Evolutionary conservation across 2,329 filamentous ascomycete genomes (phyloP), one percentile per base, ranked within the genome.

Genomic region (Tolypocladium nubicola): DNA sequence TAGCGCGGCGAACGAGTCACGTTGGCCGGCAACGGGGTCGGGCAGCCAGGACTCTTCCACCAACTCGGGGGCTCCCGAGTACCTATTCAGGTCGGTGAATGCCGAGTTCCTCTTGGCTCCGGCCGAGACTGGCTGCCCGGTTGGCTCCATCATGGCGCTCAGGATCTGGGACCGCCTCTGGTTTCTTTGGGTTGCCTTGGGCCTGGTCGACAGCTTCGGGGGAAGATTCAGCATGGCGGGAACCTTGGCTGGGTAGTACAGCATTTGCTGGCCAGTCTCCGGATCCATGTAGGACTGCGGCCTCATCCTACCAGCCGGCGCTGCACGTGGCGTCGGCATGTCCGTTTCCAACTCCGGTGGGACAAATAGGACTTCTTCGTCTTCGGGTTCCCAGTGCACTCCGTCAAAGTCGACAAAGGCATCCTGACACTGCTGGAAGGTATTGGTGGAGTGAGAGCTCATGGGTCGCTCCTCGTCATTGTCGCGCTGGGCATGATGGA

Each of bases 211-310:
- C 54, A 97, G 75, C 65, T 90, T 89, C 50, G 91, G 90, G 1
- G 94, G 94, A 14, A 99, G 76, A 65, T 96, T 97, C 58, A 99
- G 80, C 86, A 96, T 92, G 61, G 88, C 86, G 3, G 94, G 94
- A 3, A 99, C 94, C 1, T 90, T 92, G 3, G 94, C 94, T 16
- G 94, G 94, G 70, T 99, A 99, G 72, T 87, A 97, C 11, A 96
- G 84, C 89, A 97, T 96, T 64, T 86, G 79, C 62, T 93, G 84
- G 5, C 84, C 87, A 1, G 86, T 86, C 33, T 79, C 76, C 1
- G 83, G 83, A 66, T 86, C 79, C 65, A 83, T 73, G 68, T 85
- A 86, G 1, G 84, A 84, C 60, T 81, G 78, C 13, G 83, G 79
- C 21, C 74, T 71, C 2, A 71, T 67, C 61, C 69, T 67, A 21